Percentiles rank a stretch among this genome's conserved stretches.
Evolutionary conservation across 208 protist genomes (phyloP).

Genomic region (Tritrichomonas foetus): DNA sequence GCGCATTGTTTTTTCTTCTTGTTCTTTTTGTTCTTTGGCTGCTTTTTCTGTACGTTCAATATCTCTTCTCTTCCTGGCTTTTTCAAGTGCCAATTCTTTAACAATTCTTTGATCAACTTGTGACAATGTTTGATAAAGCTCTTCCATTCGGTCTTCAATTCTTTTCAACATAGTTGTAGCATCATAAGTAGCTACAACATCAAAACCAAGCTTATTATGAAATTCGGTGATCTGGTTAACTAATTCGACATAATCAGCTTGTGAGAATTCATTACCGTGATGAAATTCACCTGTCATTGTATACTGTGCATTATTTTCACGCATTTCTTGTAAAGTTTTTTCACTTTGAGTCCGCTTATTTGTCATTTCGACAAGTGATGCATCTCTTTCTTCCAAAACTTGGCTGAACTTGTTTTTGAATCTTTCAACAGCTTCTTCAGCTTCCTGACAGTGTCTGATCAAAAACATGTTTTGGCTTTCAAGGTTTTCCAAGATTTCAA

Average conservation of each 20-base stretch:
- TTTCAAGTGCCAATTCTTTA: background rate
- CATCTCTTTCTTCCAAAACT: background rate
- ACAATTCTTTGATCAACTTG: background rate
- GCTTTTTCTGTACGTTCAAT: background rate
- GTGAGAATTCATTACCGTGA: background rate
- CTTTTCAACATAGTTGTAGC: background rate
- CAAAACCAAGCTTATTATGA: background rate
- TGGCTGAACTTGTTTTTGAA: background rate
- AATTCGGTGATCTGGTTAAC: background rate
- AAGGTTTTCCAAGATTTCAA: background rate
- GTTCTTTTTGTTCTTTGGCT: background rate
- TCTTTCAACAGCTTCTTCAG: background rate
- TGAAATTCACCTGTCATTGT: background rate
- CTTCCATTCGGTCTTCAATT: conserved; percentile 27
- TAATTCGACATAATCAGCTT: background rate
- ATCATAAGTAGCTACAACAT: background rate
- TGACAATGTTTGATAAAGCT: background rate
- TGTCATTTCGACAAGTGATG: background rate
- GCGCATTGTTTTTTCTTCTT: background rate
- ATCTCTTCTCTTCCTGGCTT: background rate
- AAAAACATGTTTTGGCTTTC: conserved; percentile 36
- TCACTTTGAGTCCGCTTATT: background rate
- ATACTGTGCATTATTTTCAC: background rate
- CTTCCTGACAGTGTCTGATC: conserved; percentile 17
- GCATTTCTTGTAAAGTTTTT: background rate